Conservation (phyloP, 2,329 filamentous ascomycete genomes). For the Beauveria scarabaeidicola region DNA sequence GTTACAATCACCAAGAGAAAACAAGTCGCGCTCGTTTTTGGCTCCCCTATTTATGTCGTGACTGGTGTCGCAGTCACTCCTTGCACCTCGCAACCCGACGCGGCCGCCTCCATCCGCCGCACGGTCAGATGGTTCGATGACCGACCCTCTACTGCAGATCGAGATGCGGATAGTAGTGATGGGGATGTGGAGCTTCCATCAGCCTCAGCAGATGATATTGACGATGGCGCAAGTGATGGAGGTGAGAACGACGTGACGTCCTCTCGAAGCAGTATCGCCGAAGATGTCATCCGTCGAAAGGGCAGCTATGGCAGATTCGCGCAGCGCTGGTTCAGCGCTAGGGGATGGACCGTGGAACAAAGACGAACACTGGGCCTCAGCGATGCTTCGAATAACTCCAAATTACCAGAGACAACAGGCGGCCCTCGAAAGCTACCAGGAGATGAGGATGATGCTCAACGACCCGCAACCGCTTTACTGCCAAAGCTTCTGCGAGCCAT, state of each 20-base stretch:
- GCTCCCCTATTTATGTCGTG: conserved; percentile 75
- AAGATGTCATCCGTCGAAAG: conserved; percentile 77
- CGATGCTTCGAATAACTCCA: conserved; percentile 21
- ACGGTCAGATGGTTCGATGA: conserved; percentile 40
- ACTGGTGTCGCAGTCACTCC: conserved; percentile 89
- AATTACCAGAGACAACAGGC: conserved; percentile 14
- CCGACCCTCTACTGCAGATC: conserved; percentile 27
- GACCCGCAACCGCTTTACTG: conserved; percentile 44
- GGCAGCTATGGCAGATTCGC: conserved; percentile 86
- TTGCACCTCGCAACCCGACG: conserved; percentile 66
- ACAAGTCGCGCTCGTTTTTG: conserved; percentile 80
- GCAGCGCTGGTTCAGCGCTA: conserved; percentile 81
- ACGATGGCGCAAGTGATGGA: conserved; percentile 29
- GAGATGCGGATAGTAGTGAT: conserved; percentile 39
- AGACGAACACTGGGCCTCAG: conserved; percentile 63
- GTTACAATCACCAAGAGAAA: conserved; percentile 79
- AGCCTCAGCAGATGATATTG: conserved; percentile 34
- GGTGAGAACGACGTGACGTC: conserved; percentile 25
- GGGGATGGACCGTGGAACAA: conserved; percentile 68
- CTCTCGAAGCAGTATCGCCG: conserved; percentile 58
- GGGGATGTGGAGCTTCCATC: conserved; percentile 32
- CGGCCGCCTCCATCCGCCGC: conserved; percentile 59
- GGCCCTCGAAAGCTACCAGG: conserved; percentile 24
- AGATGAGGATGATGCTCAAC: conserved; percentile 28
- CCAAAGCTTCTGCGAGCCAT: conserved; percentile 80